Base-by-base conservation (phyloP, 495 filamentous ascomycete species). In the Aspergillus nidulans region DNA sequence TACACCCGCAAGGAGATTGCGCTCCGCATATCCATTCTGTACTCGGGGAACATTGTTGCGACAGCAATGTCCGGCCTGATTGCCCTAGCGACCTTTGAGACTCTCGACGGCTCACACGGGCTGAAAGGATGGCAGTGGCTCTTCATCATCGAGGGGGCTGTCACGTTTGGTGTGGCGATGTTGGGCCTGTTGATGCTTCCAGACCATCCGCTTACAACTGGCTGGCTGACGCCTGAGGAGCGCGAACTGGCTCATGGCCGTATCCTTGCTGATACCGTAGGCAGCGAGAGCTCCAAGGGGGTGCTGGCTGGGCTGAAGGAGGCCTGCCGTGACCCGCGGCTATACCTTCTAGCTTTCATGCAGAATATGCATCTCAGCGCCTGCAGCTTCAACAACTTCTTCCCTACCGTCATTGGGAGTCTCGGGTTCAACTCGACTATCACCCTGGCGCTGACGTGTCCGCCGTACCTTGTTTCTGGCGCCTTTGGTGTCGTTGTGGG, bases 351-450 rank as follows among this genome's bases (percentile, higher is more conserved):
- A 13, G 52, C 47, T 16, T 60, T 60, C 23, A 60, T 60, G 58
- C 64, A 40, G 66, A 72, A 49, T 62, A 68, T 56, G 65, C 52
- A 52, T 36, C 30, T 48, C n/a, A 52, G 39, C 30, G 64, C 47
- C 1, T 20, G 18, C 30, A 25, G 30, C 1, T 73, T 74, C 59
- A 76, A 68, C 46, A 73, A 73, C 58, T 78, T 81, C 68, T 83
- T 81, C 69, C 80, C 80, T 0, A 80, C 72, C 20, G 77, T 82
- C 43, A 72, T 81, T 9, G 63, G 73, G 48, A 80, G 75, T 0
- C 69, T 84, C 1, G 80, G 79, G 3, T 81, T 76, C 57, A 71
- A 69, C 44, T 67, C 55, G 21, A 81, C 76, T 30, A 61, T 78
- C 12, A 81, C 81, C 0, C 68, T 83, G 12, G 74, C 76, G 19